Percentiles rank a stretch among this genome's conserved stretches.
Evolutionary conservation across 345 rosid genomes (phyloP).

Genomic region (Boechera retrofracta): DNA sequence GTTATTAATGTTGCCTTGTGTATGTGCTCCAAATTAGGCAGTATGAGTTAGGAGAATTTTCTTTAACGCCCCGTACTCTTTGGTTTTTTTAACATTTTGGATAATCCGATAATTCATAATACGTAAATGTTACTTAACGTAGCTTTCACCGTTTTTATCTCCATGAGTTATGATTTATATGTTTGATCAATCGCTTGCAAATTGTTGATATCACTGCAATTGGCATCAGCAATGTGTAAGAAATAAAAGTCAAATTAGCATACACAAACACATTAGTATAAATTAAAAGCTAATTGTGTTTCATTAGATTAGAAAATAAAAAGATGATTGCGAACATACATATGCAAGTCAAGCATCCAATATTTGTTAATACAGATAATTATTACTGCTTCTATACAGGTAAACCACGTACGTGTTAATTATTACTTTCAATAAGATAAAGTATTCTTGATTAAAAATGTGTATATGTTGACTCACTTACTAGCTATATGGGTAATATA

Average conservation of each 20-base stretch:
- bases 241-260: not conserved
- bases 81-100: too few relatives aligned
- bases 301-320: not conserved
- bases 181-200: not conserved
- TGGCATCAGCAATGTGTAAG: not conserved
- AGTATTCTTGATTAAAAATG: not conserved
- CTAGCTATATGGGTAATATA: not conserved
- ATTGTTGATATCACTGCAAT: not conserved
- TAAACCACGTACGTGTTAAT: not conserved
- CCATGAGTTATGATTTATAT: not conserved
- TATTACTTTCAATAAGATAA: not conserved
- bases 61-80: too few relatives aligned
- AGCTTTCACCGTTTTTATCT: not conserved
- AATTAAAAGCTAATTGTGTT: constrained; percentile 7
- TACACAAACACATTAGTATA: not conserved
- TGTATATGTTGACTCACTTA: not conserved
- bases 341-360: constrained; percentile 25
- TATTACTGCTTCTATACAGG: constrained; percentile 34
- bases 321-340: not conserved
- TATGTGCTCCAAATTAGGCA: not conserved
- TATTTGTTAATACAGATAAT: constrained; percentile 14
- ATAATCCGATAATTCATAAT: too few relatives aligned
- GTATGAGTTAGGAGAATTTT: too few relatives aligned
- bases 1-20: not conserved
- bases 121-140: not conserved